Evolutionary conservation across 768 basidiomycete species (phyloP).

Genomic region (Astraeus odoratus): DNA sequence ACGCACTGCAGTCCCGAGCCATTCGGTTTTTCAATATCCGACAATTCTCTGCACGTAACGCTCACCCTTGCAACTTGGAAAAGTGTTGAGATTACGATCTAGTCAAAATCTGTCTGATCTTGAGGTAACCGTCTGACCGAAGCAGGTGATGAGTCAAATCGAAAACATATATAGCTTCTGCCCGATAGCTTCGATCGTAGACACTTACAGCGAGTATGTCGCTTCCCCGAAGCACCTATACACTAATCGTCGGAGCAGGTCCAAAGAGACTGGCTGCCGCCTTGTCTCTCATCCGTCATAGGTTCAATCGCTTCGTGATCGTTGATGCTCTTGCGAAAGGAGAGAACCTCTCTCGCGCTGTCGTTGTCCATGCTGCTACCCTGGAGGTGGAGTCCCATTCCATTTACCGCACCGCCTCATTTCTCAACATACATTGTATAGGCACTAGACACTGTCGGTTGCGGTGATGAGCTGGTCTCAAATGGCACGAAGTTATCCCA

Average conservation of each 20-base stretch:
- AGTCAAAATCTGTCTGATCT: too few species aligned
- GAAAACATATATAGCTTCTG: not conserved
- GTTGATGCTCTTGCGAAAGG: constrained; percentile 34
- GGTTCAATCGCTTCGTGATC: constrained; percentile 34
- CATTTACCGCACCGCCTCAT: constrained; percentile 8
- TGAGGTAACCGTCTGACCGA: not conserved
- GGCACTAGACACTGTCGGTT: constrained; percentile 41
- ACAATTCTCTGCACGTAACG: too few species aligned
- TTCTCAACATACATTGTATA: constrained; percentile 29
- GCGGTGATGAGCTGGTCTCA: constrained; percentile 32
- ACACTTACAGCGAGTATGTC: constrained; percentile 12
- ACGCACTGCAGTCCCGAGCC: too few species aligned
- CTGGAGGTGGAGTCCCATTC: constrained; percentile 35
- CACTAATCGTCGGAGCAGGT: constrained; percentile 48
- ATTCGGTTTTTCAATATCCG: too few species aligned
- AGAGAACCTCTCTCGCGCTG: constrained; percentile 36
- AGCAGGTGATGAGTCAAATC: not conserved
- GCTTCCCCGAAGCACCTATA: constrained; percentile 30
- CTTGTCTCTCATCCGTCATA: constrained; percentile 24
- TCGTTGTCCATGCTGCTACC: constrained; percentile 45
- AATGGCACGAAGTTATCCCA: constrained; percentile 28
- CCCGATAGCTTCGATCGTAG: not conserved
- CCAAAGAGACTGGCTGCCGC: constrained; percentile 36
- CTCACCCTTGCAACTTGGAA: too few species aligned
- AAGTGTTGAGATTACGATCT: too few species aligned